Conservation (phyloP, 1,139 yeast species). For the Saccharomyces hybrid region DNA sequence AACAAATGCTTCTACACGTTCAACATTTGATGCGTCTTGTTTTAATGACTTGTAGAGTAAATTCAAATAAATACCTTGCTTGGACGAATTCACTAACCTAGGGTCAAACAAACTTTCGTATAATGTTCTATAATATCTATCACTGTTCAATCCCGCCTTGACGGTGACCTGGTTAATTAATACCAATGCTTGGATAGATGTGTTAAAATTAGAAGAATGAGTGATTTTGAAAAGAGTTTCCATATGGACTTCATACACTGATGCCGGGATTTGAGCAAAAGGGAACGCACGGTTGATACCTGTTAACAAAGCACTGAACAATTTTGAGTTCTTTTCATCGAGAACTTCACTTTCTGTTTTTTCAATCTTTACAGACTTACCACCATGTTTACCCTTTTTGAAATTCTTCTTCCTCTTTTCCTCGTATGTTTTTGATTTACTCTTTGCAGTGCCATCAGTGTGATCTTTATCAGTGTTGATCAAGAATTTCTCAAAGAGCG, state of each 20-base stretch:
- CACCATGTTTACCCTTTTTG: slow-evolving; percentile 69
- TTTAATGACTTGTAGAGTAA: slow-evolving; percentile 77
- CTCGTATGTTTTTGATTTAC: slow-evolving; percentile 33
- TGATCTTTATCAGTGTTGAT: slow-evolving; percentile 54
- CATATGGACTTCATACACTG: slow-evolving; percentile 67
- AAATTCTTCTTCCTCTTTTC: slow-evolving; percentile 47
- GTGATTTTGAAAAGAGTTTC: slow-evolving; percentile 83
- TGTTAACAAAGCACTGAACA: slow-evolving; percentile 85
- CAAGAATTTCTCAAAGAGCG: slow-evolving; percentile 75
- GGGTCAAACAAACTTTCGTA: slow-evolving; percentile 87
- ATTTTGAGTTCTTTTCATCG: slow-evolving; percentile 77
- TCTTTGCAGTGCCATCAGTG: slow-evolving; percentile 26
- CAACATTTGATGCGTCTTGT: slow-evolving; percentile 49
- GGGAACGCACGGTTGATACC: slow-evolving; percentile 97
- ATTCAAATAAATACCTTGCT: slow-evolving; percentile 83
- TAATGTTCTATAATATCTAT: slow-evolving; percentile 78
- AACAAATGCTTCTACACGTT: slow-evolving; percentile 79
- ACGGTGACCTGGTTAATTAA: slow-evolving; percentile 70
- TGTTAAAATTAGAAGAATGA: slow-evolving; percentile 88
- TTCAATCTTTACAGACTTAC: slow-evolving; percentile 59
- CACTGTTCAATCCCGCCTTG: slow-evolving; percentile 50
- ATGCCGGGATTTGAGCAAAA: slow-evolving; percentile 68
- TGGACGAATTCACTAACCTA: slow-evolving; percentile 73
- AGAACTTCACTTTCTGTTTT: slow-evolving; percentile 64
- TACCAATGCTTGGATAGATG: slow-evolving; percentile 86